Conservation (phyloP, 768 basidiomycete species). For the Psilocybe azurescens region DNA sequence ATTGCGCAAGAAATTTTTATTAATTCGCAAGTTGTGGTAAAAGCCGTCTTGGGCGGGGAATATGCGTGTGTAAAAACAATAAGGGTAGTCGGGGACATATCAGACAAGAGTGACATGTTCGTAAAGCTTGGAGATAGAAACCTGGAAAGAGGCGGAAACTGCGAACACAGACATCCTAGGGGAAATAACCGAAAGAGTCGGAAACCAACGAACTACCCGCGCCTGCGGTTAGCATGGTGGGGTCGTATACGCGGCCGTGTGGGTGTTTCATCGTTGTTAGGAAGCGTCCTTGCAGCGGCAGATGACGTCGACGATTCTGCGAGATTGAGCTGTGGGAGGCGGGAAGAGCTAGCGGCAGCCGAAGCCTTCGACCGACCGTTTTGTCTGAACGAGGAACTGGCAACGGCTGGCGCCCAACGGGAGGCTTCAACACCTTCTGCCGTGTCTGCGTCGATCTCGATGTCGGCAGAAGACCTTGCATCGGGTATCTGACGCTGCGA, state of each 20-base stretch:
- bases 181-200: conserved; percentile 3
- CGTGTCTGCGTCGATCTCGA: conserved; percentile 24
- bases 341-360: conserved; percentile 12
- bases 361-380: conserved; percentile 10
- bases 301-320: conserved; percentile 16
- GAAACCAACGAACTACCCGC: conserved; percentile 7
- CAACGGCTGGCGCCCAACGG: conserved; percentile 34
- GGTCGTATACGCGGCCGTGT: conserved; percentile 28
- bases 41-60: not conserved
- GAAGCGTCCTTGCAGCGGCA: conserved; percentile 13
- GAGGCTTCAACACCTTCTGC: conserved; percentile 36
- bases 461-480: conserved; percentile 1
- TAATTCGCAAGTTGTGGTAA: not conserved
- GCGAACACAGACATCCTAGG: not conserved
- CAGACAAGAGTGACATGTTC: conserved; percentile 4
- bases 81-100: not conserved
- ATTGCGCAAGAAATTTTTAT: not conserved
- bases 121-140: not conserved
- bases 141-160: not conserved
- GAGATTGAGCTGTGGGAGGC: conserved; percentile 2
- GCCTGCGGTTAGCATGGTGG: conserved; percentile 17
- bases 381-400: conserved; percentile 19
- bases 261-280: conserved; percentile 30
- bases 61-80: conserved; percentile 1
- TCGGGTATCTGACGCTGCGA: not conserved